Base-by-base conservation (phyloP, 2,329 filamentous ascomycete genomes). In the Elsinoe necatrix region DNA sequence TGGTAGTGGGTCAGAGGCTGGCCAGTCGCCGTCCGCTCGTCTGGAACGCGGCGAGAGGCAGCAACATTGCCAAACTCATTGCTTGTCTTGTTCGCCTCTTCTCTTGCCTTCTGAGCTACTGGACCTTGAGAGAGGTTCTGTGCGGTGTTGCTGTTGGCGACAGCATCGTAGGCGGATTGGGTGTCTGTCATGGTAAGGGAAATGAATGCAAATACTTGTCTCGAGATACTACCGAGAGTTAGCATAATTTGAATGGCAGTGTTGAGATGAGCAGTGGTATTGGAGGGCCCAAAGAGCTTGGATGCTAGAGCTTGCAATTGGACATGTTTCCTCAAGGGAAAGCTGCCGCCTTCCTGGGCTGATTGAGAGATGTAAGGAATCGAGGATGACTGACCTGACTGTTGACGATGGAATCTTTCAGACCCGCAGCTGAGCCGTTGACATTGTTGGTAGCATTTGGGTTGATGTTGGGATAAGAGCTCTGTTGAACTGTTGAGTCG, bases 1-100 rank as follows among this genome's bases (percentile, higher is more conserved):
- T 85, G 82, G 71, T 84, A 85, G 70, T 82, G 80, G 56, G 82
- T 85, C 68, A 85, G 71, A 61, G 80, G 76, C 68, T 84, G 82
- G 61, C 80, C 80, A 62, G 78, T 83, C 55, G 77, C 77, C 59
- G 81, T 77, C 61, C 76, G 77, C 63, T 76, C 72, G 43, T 77
- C 73, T 20, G 80, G 80, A 23, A 74, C 75, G 48, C 74, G 73
- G 60, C 77, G 77, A 57, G 79, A 71, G 65, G 75, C 74, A 60
- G 78, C 79, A 59, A 84, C 73, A 61, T 81, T 80, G 62, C 73
- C 75, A 66, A 83, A 78, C 69, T 84, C 81, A 61, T 75, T 72
- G 63, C 73, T 71, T 47, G 81, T 82, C 67, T 78, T 78, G 62
- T 74, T 73, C 58, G 75, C 73, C 69, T 84, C 76, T 59, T 75